These are phyloP conservation scores for Pelargonium fulgidum DNA, from an alignment of 441 rosid species.

Conservation along the genomic window DNA sequence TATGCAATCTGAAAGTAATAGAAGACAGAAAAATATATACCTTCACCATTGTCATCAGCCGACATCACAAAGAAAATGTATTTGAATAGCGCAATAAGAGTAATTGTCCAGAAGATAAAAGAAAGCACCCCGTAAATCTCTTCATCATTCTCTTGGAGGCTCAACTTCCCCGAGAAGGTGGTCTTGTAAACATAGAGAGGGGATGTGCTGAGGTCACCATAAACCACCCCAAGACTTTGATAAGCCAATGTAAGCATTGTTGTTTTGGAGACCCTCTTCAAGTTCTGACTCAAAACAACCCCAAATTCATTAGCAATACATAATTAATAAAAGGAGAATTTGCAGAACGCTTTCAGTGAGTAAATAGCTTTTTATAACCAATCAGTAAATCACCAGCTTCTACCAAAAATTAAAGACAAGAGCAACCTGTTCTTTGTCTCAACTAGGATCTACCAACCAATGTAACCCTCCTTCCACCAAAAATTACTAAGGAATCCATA, in stretches of 20 bases:
- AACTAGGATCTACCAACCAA: no score
- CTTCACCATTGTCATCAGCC: slow-evolving; percentile 95
- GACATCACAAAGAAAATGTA: slow-evolving; percentile 86
- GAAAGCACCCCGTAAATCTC: slow-evolving; percentile 91
- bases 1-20: neutral
- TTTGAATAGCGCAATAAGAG: slow-evolving; percentile 77
- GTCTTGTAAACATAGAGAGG: slow-evolving; percentile 92
- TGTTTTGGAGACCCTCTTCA: slow-evolving; percentile 49
- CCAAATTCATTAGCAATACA: neutral
- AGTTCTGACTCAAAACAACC: slow-evolving; percentile 36
- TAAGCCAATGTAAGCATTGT: slow-evolving; percentile 59
- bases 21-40: slow-evolving; percentile 24
- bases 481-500: neutral
- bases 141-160: slow-evolving; percentile 76
- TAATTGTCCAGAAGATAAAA: slow-evolving; percentile 93
- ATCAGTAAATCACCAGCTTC: no score
- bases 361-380: neutral
- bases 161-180: slow-evolving; percentile 81
- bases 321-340: neutral
- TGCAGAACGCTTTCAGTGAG: neutral
- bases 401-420: no score
- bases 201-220: slow-evolving; percentile 89
- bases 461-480: neutral
- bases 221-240: slow-evolving; percentile 94
- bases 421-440: no score